Evolutionary conservation across 2,329 filamentous ascomycete species (phyloP), one percentile per base, ranked within the genome.

Genomic region (Microdochium trichocladiopsis): DNA sequence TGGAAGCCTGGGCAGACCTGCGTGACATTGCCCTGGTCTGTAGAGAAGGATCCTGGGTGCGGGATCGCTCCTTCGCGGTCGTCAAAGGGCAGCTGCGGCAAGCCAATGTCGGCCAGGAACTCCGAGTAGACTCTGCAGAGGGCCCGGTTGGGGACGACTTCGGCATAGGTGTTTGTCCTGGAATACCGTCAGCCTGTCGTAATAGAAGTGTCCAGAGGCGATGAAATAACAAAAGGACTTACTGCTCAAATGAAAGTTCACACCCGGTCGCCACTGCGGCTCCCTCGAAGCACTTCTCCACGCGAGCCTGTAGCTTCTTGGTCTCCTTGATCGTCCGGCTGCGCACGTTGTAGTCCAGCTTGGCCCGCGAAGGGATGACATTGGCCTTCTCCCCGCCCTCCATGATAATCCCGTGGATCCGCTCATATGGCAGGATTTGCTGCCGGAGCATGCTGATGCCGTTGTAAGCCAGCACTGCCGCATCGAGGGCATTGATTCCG

Each of bases 1-100:
- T 78, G 75, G 49, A 78, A 70, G 2, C 68, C 69, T 2, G 75
- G 75, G 2, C 72, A 62, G 2, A 68, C 56, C 50, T 77, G 73
- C 18, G 69, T 72, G 10, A 78, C 73, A 51, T 78, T 78, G 28
- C 74, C 74, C 74, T 76, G 75, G 59, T 77, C 74, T 0, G 74
- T 76, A 0, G 74, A 75, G 16, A 60, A 62, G 22, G 58, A 58
- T 53, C 73, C 59, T 2, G 69, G 62, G 47, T 70, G 67, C 0
- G 70, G 64, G 25, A 68, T 61, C 14, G 54, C 54, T 16, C 55
- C 45, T 18, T 68, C 55, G 16, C 73, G 62, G 12, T 66, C 64
- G 12, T 65, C 70, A 2, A 69, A 60, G 0, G 58, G 53, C 4
- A 21, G 12, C 41, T 45, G 41, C 5, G 41, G 41, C 16, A 45